A percentile compares a stretch with the other conserved stretches of the same genome.
phyloP scores from a whole-genome alignment of 108 stramenopile genomes.

The Cyclotella baltica region DNA sequence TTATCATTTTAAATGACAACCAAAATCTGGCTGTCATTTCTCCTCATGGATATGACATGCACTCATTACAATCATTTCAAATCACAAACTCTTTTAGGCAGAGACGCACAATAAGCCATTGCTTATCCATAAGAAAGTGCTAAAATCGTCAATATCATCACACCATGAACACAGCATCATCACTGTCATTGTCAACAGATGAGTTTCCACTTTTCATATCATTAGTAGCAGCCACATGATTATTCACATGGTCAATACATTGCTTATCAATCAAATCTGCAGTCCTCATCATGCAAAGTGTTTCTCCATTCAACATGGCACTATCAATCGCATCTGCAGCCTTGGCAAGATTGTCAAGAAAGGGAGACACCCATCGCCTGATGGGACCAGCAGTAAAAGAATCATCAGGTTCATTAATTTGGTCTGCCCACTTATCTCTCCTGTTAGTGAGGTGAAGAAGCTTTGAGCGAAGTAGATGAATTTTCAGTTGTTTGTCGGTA shows the following conservation, averaged over 20 bases:
- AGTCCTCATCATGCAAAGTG: background rate
- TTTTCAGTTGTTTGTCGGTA: constrained; percentile 10
- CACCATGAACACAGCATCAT: background rate
- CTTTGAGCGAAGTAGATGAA: constrained; percentile 6
- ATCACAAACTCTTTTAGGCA: no score
- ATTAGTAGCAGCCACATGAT: background rate
- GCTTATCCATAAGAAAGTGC: no score
- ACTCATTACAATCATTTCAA: no score
- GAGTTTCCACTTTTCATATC: no score
- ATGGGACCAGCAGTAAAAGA: background rate
- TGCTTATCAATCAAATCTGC: constrained; percentile 5
- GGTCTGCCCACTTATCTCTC: constrained; percentile 3
- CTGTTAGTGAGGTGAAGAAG: constrained; percentile 1
- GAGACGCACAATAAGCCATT: no score
- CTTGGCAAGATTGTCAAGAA: background rate
- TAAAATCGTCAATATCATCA: no score
- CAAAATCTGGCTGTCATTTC: no score
- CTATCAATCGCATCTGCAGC: background rate
- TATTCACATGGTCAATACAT: background rate
- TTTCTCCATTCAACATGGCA: background rate
- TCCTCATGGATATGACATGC: no score
- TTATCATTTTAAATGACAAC: no score
- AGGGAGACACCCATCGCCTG: background rate
- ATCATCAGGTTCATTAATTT: constrained; percentile 1
- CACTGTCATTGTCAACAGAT: no score